Evolutionary conservation across 805 yeast genomes (phyloP).

Genomic region (Candida peoriensis): DNA sequence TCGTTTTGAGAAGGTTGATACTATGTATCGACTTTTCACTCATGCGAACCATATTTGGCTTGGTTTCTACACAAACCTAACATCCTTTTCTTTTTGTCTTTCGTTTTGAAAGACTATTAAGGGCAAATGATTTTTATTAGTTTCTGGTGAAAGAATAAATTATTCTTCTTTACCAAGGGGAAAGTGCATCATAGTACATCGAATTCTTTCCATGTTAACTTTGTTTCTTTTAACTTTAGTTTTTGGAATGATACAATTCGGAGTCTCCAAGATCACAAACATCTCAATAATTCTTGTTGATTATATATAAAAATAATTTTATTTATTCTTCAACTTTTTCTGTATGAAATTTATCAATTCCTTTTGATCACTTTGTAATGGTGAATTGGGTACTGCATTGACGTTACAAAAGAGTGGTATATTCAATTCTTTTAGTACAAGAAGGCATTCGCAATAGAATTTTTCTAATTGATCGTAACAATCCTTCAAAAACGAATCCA

Average conservation of each 20-base stretch:
- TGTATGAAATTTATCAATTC: constrained; percentile 5
- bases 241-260: constrained; percentile 16
- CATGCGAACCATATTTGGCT: too few species aligned
- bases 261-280: constrained; percentile 28
- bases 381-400: background rate
- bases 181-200: constrained; percentile 28
- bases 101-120: constrained; percentile 19
- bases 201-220: too few species aligned
- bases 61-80: constrained; percentile 6
- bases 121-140: constrained; percentile 10
- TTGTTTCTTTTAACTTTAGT: too few species aligned
- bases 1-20: too few species aligned
- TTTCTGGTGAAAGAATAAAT: constrained; percentile 5
- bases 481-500: too few species aligned
- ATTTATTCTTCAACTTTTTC: background rate
- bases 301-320: background rate
- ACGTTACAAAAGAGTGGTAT: constrained; percentile 7
- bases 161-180: too few species aligned
- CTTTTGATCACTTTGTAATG: constrained; percentile 1
- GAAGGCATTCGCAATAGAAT: background rate
- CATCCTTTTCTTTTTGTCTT: constrained; percentile 14
- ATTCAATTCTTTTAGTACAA: constrained; percentile 1
- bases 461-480: too few species aligned
- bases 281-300: constrained; percentile 1
- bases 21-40: background rate